phyloP scores from a whole-genome alignment of 2,329 filamentous ascomycete species.

The Plectosphaerella plurivora region DNA sequence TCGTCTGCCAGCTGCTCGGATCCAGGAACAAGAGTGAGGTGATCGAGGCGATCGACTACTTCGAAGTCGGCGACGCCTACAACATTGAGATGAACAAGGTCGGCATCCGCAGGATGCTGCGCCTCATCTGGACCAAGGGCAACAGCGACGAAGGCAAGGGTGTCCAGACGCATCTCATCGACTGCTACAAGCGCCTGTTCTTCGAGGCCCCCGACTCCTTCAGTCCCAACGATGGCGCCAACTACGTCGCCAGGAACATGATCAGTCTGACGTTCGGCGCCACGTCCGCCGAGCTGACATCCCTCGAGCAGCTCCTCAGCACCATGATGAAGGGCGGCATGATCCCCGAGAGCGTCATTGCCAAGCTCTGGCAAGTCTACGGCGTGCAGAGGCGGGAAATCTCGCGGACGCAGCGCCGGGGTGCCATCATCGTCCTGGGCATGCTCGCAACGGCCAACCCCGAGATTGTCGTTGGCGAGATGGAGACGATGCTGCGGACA shows the following conservation, averaged over 20 bases:
- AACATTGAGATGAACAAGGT: constrained; percentile 89
- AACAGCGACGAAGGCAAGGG: constrained; percentile 99
- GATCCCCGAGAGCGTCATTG: constrained; percentile 78
- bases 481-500: constrained; percentile 89
- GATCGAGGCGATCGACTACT: constrained; percentile 98
- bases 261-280: constrained; percentile 96
- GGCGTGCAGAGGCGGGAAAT: constrained; percentile 91
- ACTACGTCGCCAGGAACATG: constrained; percentile 97
- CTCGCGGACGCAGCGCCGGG: constrained; percentile 82
- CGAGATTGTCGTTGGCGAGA: constrained; percentile 89
- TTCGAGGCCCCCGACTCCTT: constrained; percentile 92
- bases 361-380: constrained; percentile 97
- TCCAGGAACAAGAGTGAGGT: constrained; percentile 98
- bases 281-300: constrained; percentile 90
- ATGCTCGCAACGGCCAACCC: constrained; percentile 94
- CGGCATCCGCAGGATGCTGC: constrained; percentile 92
- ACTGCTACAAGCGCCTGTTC: constrained; percentile 93
- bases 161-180: constrained; percentile 92
- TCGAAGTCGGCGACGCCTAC: constrained; percentile 92
- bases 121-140: constrained; percentile 98
- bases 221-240: constrained; percentile 82
- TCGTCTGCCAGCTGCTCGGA: constrained; percentile 81
- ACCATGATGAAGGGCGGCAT: constrained; percentile 97
- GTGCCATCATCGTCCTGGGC: constrained; percentile 91
- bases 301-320: constrained; percentile 86